Base-by-base conservation (phyloP, 495 filamentous ascomycete species). In the Aspergillus diversus region DNA sequence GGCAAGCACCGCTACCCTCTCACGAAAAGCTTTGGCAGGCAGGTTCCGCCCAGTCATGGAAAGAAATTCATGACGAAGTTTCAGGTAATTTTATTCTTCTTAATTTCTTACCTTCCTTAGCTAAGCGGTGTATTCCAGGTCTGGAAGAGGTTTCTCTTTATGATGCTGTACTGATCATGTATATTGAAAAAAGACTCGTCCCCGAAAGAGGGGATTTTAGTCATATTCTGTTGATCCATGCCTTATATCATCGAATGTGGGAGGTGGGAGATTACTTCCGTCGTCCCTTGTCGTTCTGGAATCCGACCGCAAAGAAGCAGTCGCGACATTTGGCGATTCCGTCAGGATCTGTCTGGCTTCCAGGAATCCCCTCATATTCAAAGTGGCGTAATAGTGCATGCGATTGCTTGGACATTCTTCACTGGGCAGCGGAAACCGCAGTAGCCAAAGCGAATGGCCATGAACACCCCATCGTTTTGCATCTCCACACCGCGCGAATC, bases 361-460 rank as follows among this genome's bases (percentile, higher is more conserved):
- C 82, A 4, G 74, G 76, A 7, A 81, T 81, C 16, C 77, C 79
- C 7, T 78, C 77, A 0, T 83, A 79, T 59, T 77, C 81, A 5
- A 83, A 82, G 58, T 86, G 83, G 83, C 77, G 81, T 33, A 86
- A 86, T 64, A 80, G 80, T 51, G 76, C 80, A 17, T 84, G 83
- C 51, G 83, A 86, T 64, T 81, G 77, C 53, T 61, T 86, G 15
- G 83, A 86, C 60, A 80, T 84, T 21, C 73, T 86, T 9, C 83
- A 86, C 59, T 86, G 83, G 83, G 74, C 75, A 15, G 81, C 82
- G 17, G 84, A 84, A 57, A 74, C 70, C 47, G 73, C 75, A 5
- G 77, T 81, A 33, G 75, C 77, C 1, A 77, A 75, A 63, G 76
- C 78, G 21, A 73, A 71, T 15, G 83, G 82, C 11, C 67, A 80